These are phyloP conservation scores for Licmophora abbreviata DNA, from an alignment of 108 stramenopile species.

Conservation along the genomic window DNA sequence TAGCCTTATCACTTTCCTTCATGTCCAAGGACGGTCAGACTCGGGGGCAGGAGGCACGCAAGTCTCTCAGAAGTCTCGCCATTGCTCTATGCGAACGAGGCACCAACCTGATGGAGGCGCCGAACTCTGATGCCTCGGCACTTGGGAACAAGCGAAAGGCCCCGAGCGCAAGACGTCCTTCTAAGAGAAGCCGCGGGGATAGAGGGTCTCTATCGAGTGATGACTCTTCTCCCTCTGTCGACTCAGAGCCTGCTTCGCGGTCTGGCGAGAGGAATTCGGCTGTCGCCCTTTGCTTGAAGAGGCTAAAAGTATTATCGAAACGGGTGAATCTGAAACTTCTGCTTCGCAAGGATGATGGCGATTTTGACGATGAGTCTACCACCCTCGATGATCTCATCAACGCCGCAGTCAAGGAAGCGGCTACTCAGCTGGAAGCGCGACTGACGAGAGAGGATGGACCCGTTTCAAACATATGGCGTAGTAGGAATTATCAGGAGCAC, in stretches of 20 bases:
- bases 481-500: slow-evolving; percentile 23
- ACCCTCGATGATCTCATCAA: slow-evolving; percentile 24
- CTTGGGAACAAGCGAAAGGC: slow-evolving; percentile 1
- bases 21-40: slow-evolving; percentile 61
- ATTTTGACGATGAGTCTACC: slow-evolving; percentile 15
- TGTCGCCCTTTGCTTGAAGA: slow-evolving; percentile 48
- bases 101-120: slow-evolving; percentile 32
- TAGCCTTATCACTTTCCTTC: slow-evolving; percentile 36
- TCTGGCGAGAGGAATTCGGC: slow-evolving; percentile 48
- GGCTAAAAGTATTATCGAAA: slow-evolving; percentile 45
- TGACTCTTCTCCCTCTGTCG: slow-evolving; percentile 1
- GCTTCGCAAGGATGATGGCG: not conserved
- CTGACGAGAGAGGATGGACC: slow-evolving; percentile 4
- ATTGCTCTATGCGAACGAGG: slow-evolving; percentile 46
- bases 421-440: slow-evolving; percentile 13
- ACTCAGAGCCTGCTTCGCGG: slow-evolving; percentile 11
- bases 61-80: slow-evolving; percentile 44
- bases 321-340: slow-evolving; percentile 24
- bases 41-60: slow-evolving; percentile 47
- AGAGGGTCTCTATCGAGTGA: slow-evolving; percentile 3
- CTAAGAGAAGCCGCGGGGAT: not conserved
- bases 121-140: slow-evolving; percentile 2
- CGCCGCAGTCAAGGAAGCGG: slow-evolving; percentile 23
- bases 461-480: slow-evolving; percentile 37
- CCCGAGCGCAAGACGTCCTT: not conserved